Evolutionary conservation across 495 filamentous ascomycete genomes (phyloP), one percentile per base, ranked within the genome.

Genomic region (Cenococcum geophilum): DNA sequence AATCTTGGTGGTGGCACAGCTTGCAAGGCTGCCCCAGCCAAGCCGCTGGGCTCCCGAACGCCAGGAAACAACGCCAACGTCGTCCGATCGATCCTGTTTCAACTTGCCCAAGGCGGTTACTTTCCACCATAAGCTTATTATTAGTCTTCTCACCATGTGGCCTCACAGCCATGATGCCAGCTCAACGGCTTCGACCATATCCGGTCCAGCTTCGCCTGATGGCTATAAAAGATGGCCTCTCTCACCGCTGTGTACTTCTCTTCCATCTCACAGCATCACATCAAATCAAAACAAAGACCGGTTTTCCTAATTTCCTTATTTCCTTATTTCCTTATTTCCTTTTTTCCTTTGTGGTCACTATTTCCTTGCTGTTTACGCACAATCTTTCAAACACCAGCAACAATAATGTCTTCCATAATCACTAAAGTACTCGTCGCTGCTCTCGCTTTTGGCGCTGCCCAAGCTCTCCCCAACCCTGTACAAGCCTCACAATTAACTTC

Each of bases 361-460:
- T 67, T 64, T 60, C 53, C 22, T 58, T 61, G 32, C 25, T 51
- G 52, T 66, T 64, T 40, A 36, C 35, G 32, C 55, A 71, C 60
- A 21, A 34, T 66, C 66, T 22, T 59, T 58, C 12, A 20, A 51
- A 27, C 16, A 43, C 47, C 50, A 55, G 36, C 35, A 45, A 42
- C 32, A 68, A 52, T 56, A 49, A 69, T 59, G 62, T 55, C 65
- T 66, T 54, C 35, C 55, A 16, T 49, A 32, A 57, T 65, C 48
- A 56, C 47, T 4, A 67, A 61, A 5, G 22, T 58, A 49, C 51
- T 71, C 53, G 21, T 68, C 42, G 53, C 63, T n/a, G 54, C 48
- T 21, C 66, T 71, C n/a, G 66, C 63, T 14, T 43, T 62, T 21
- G 56, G 54, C 22, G 57, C 49, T n/a, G 59, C 50, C 25, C 35